Conservation (phyloP, 805 yeast species). For the Candida ascalaphidarum region DNA sequence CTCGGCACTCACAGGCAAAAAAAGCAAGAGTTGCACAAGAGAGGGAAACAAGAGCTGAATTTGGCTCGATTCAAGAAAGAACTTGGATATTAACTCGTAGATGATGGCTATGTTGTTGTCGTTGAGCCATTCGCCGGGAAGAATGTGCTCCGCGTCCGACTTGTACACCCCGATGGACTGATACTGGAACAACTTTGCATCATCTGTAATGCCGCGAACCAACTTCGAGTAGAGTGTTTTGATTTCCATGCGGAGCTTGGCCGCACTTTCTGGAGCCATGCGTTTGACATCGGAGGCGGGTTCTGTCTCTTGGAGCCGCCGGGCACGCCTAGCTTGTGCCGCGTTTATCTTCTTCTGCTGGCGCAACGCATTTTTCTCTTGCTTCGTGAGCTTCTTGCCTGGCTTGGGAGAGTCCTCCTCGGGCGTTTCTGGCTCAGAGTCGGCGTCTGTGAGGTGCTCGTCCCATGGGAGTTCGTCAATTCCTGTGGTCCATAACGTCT, state of each 20-base stretch:
- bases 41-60: conserved; percentile 44
- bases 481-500: conserved; percentile 28
- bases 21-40: conserved; percentile 52
- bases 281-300: too few species aligned
- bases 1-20: conserved; percentile 32
- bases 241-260: conserved; percentile 7
- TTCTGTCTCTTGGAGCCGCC: too few species aligned
- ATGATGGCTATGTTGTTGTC: conserved; percentile 61
- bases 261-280: too few species aligned
- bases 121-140: conserved; percentile 65
- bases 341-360: conserved; percentile 10
- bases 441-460: conserved; percentile 2
- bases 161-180: conserved; percentile 51
- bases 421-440: too few species aligned
- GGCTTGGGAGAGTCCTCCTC: neutral
- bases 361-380: conserved; percentile 13
- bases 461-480: conserved; percentile 36
- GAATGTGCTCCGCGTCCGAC: conserved; percentile 49
- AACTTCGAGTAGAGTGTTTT: neutral
- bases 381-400: conserved; percentile 7
- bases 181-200: conserved; percentile 35
- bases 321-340: too few species aligned
- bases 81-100: conserved; percentile 38
- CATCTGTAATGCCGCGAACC: conserved; percentile 2
- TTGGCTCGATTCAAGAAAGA: conserved; percentile 14